Base-by-base conservation (phyloP, 2,329 filamentous ascomycete species). In the Trichoderma guizhouense region DNA sequence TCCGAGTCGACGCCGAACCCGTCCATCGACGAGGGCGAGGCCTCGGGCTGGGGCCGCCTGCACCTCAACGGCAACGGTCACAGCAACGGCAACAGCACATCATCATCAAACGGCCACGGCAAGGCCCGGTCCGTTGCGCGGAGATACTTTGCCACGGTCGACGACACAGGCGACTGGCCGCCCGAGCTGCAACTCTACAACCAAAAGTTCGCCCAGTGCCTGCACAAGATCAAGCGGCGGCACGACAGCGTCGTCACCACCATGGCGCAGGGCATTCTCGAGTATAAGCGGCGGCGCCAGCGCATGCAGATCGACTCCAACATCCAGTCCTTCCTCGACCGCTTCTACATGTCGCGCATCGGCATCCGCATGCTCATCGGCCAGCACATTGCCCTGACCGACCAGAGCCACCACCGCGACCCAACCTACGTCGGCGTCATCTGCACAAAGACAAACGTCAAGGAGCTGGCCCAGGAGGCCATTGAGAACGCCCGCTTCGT, bases 291-390 rank as follows among this genome's bases (percentile, higher is more conserved):
- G 71, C 95, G 92, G 80, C 90, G 94, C 74, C 96, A 99, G 86
- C 91, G 96, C 69, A 96, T 98, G 92, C 96, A 98, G 80, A 99
- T 99, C 79, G 96, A 98, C 83, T 92, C 95, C 81, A 97, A 95
- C 77, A 98, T 99, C 72, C 96, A 99, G 82, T 92, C 94, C 70
- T 99, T 99, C 86, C 90, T 99, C 75, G 96, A 99, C 84, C 93
- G 96, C 72, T 99, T 99, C 84, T 99, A 99, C 87, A 99, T 99
- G 96, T 98, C 95, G 58, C 93, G 96, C 74, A 99, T 99, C 79
- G 96, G 96, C 75, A 99, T 99, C 77, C 93, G 96, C 77, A 99
- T 99, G 96, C 90, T 99, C 65, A 98, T 99, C 78, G 96, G 96
- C 68, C 96, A 99, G 82, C 96, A 99, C 85, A 97, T 99, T 78